Base-by-base conservation (phyloP, 805 yeast species). In the Grigorovia transvaalensis region DNA sequence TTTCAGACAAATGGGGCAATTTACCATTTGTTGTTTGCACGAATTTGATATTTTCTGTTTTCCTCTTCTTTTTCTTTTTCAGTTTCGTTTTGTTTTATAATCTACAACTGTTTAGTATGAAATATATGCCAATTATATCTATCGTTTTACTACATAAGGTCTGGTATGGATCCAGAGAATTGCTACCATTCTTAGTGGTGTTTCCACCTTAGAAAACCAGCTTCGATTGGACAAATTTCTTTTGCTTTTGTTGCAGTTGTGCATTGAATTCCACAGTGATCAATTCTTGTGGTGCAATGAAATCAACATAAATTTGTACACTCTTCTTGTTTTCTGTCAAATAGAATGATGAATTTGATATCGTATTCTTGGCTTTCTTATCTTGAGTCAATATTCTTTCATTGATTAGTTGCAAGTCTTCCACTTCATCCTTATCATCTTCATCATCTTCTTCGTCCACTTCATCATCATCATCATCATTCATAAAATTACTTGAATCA, bases 211-310 rank as follows among this genome's bases (percentile, higher is more conserved):
- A 78, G 52, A 80, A 69, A 57, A 71, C 73, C 53, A 80, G 71
- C 63, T 80, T 80, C 52, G 81, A 77, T 56, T 80, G 67, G 55
- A 79, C 76, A 68, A 84, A 85, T 49, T 91, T 89, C 45, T 85
- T 79, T 19, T 81, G 72, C 17, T 77, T 67, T 30, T 81, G 75
- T 53, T 78, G 69, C 46, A 81, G 75, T 59, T 75, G 76, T 49
- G 77, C 70, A 5, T 93, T 91, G 65, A 89, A 77, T 66, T 90
- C 97, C 43, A 88, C 78, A 30, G 90, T 79, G 3, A 86, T 74
- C 49, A 90, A 65, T 57, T 84, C 90, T 17, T 74, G 68, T 18
- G 63, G 66, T 1, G 52, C 77, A 74, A 88, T 71, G 27, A 71
- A 67, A 23, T 74, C 84, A 12, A 81, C 89, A 56, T 71, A 76